Evolutionary conservation across 2,329 filamentous ascomycete genomes (phyloP), one percentile per base, ranked within the genome.

Genomic region (Ascochyta koolunga): DNA sequence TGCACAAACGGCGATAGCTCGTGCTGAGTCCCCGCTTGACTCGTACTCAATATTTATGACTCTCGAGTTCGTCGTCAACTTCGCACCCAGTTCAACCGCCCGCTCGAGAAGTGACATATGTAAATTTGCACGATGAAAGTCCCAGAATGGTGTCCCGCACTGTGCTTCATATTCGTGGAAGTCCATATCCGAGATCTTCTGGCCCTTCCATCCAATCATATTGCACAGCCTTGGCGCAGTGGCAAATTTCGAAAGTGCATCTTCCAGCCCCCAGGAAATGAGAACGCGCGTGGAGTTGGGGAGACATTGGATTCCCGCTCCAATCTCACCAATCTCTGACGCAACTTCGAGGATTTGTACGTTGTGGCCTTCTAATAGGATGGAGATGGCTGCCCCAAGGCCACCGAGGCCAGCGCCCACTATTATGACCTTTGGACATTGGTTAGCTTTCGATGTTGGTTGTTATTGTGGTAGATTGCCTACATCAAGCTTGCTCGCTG

Each of bases 321-420:
- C 79, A 11, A 78, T 77, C 64, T 83, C 80, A 24, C 73, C 75
- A 39, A 83, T 79, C 24, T 78, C 70, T 21, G 72, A 54, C 5
- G 82, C 77, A 18, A 76, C 67, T 62, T 84, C 81, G 42, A 83
- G 77, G 18, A 83, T 73, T 0, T 72, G 76, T 6, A 83, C 80
- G 19, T 68, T 67, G 62, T 83, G 80, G 19, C 80, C 79, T 21
- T 75, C 76, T 8, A 81, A 71, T 1, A 77, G 70, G 35, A 79
- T 74, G 3, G 76, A 69, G 52, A 83, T 81, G n/a, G 78, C 78
- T 19, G 80, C 78, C 10, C 76, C 80, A 8, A 86, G 73, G 5
- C 83, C 83, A 21, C 81, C 81, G 18, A 85, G 74, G 5, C 83
- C 83, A 9, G 82, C 83, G n/a, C 83, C 83, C 18, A 83, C 77